Evolutionary conservation across 2,329 filamentous ascomycete genomes (phyloP).

Genomic region (Hirsutella rhossiliensis): DNA sequence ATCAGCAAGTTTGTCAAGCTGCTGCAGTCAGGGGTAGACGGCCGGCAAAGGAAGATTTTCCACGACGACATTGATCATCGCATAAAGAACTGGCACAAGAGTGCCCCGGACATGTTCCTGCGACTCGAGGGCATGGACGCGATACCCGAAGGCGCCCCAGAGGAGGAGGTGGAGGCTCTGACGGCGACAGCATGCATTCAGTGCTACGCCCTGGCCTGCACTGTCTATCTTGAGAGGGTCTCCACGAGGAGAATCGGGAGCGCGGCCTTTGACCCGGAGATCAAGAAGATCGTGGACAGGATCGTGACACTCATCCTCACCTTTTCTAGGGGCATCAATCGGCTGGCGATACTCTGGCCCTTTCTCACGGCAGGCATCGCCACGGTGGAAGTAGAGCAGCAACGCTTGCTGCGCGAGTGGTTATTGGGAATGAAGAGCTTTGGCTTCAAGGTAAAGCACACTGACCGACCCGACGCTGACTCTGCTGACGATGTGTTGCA

Average conservation of each 20-base stretch:
- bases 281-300: background rate
- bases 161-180: slow-evolving; percentile 3
- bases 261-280: slow-evolving; percentile 1
- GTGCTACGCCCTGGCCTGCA: slow-evolving; percentile 5
- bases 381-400: slow-evolving; percentile 2
- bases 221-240: slow-evolving; percentile 6
- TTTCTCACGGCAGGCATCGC: slow-evolving; percentile 3
- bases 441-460: slow-evolving; percentile 2
- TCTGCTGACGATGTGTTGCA: background rate
- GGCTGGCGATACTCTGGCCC: slow-evolving; percentile 4
- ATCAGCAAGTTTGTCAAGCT: slow-evolving; percentile 6
- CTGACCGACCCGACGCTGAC: background rate
- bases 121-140: background rate
- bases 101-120: slow-evolving; percentile 4
- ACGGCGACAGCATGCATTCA: slow-evolving; percentile 5
- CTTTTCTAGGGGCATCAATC: slow-evolving; percentile 4
- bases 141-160: background rate
- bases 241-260: slow-evolving; percentile 1
- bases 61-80: slow-evolving; percentile 3
- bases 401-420: background rate
- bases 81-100: slow-evolving; percentile 7
- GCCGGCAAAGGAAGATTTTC: slow-evolving; percentile 3
- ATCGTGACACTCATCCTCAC: slow-evolving; percentile 1
- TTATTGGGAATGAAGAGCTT: slow-evolving; percentile 2
- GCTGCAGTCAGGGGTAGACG: background rate